Evolutionary conservation across 176 grass and related monocot species (phyloP), one percentile per base, ranked within the genome.

Genomic region (Typha latifolia): DNA sequence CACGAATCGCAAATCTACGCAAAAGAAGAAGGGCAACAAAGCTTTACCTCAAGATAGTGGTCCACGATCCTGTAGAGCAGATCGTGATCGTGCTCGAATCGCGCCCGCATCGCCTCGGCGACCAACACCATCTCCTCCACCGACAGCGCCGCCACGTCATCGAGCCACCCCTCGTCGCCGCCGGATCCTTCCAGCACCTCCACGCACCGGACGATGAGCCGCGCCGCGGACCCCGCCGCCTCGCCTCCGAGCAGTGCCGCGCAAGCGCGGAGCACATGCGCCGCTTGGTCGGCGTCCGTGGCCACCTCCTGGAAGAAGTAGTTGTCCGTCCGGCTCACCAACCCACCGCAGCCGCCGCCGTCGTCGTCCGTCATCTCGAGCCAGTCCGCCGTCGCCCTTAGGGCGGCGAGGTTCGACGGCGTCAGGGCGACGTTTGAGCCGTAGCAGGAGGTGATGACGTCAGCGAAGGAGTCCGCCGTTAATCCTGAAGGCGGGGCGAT

Each of bases 231-330:
- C 5, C 8, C 66, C 5, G 83, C 72, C 0, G 72, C 69, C 65
- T 79, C 80, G 4, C 89, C 83, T 14, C 66, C 70, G 13, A 90
- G 86, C 55, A 87, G 74, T 48, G 55, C 61, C 49, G 51, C 16
- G 63, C 86, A 99, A 19, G 81, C 76, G 29, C 84, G 82, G 11
- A 90, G 67, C 52, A 87, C 86, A 29, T 1, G 71, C 0, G 66
- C 70, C 16, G 86, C 90, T 6, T 27, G 66, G 13, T 7, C 59
- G 64, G 80, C 32, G 72, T 90, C 81, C 12, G 79, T 70, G 59
- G 89, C 82, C 32, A 99, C 89, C 56, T 87, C 89, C 48, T 78
- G 73, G 81, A 82, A 86, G 81, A 90, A 99, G 86, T 82, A 99
- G 48, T 82, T 81, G 76, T 90, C 94, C 4, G 81, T 65, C 13